These are phyloP conservation scores for Cucumis cinereus DNA, from an alignment of 306 rosid genomes.

Conservation along the genomic window DNA sequence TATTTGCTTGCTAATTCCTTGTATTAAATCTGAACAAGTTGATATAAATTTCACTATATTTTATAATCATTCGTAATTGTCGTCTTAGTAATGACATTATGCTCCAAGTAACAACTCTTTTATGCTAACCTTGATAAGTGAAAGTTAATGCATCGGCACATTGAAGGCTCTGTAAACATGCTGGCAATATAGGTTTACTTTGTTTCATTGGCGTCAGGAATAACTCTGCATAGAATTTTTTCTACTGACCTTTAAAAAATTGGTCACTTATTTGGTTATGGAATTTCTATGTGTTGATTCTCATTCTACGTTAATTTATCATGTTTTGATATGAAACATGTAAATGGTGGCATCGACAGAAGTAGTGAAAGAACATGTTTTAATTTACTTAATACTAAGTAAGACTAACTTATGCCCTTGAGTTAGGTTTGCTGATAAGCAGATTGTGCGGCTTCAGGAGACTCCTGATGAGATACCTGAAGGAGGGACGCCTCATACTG, in stretches of 20 bases:
- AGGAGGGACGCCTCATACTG: conserved; percentile 98
- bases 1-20: neutral
- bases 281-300: neutral
- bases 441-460: conserved; percentile 96
- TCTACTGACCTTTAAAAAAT: neutral
- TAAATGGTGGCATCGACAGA: neutral
- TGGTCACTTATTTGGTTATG: neutral
- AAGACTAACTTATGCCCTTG: conserved; percentile 7
- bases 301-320: neutral
- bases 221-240: neutral
- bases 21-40: neutral
- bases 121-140: neutral
- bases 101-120: neutral
- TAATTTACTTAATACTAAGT: neutral
- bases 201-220: neutral
- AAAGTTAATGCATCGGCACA: neutral
- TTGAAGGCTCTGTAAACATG: neutral
- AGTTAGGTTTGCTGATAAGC: conserved; percentile 80
- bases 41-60: neutral
- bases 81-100: neutral
- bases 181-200: neutral
- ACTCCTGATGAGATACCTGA: conserved; percentile 97
- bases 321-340: neutral
- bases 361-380: neutral
- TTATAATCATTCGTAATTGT: neutral